Percentiles rank a stretch among this genome's conserved stretches.
Conservation (phyloP, 208 protist species). For the Novymonas esmeraldas region DNA sequence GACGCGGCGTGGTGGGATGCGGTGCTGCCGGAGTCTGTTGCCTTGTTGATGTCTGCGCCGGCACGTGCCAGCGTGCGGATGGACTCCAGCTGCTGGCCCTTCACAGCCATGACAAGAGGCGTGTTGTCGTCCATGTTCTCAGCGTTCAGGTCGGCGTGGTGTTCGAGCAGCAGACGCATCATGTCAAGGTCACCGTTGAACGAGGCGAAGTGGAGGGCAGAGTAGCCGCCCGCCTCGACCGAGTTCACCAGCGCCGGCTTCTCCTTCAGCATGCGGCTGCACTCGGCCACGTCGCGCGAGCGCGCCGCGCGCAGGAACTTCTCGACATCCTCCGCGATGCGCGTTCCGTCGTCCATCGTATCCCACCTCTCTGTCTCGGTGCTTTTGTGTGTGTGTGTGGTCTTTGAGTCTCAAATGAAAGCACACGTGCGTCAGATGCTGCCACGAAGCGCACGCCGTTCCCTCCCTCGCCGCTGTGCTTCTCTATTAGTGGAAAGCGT, state of each 20-base stretch:
- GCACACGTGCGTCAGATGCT: not conserved
- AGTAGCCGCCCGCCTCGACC: constrained; percentile 81
- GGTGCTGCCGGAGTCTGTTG: constrained; percentile 57
- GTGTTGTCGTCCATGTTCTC: constrained; percentile 90
- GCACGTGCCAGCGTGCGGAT: constrained; percentile 65
- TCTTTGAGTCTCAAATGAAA: not conserved
- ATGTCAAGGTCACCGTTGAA: constrained; percentile 83
- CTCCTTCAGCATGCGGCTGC: constrained; percentile 54
- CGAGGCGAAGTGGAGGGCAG: constrained; percentile 88
- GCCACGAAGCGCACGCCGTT: not conserved
- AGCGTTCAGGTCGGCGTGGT: constrained; percentile 57
- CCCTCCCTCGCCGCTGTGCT: not conserved
- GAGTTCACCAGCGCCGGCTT: constrained; percentile 64
- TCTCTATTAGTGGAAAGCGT: not conserved
- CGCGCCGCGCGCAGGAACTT: constrained; percentile 79
- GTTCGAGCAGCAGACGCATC: constrained; percentile 66
- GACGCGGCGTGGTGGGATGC: constrained; percentile 82
- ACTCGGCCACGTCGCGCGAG: constrained; percentile 49
- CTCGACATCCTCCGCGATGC: constrained; percentile 84
- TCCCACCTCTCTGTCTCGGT: not conserved
- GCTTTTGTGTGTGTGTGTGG: not conserved
- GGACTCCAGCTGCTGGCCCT: constrained; percentile 60
- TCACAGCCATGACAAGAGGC: constrained; percentile 84
- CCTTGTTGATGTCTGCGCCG: constrained; percentile 74
- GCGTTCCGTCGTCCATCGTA: constrained; percentile 83